Percentiles rank a stretch among this genome's conserved stretches.
Evolutionary conservation across 2,329 filamentous ascomycete species (phyloP).

Genomic region (Trichophyton simii): DNA sequence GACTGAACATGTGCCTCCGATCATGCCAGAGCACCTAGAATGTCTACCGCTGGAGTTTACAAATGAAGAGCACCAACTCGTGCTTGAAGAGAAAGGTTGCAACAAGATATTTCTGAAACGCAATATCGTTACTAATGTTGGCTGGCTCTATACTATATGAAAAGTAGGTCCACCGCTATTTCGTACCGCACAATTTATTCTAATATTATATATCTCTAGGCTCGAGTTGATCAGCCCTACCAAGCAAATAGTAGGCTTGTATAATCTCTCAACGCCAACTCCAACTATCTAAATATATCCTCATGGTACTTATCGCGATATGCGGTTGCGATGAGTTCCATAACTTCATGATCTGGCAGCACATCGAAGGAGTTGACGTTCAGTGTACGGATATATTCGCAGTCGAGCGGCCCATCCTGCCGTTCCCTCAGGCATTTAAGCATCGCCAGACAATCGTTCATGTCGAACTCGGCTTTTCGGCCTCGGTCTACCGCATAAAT

Average conservation of each 20-base stretch:
- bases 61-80: slow-evolving; percentile 10
- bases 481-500: slow-evolving; percentile 18
- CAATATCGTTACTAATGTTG: slow-evolving; percentile 15
- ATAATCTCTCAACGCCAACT: too few species aligned
- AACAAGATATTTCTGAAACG: slow-evolving; percentile 11
- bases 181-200: too few species aligned
- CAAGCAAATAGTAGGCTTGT: too few species aligned
- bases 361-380: slow-evolving; percentile 21
- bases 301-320: too few species aligned
- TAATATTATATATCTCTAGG: too few species aligned
- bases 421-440: slow-evolving; percentile 18
- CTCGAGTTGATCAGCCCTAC: too few species aligned
- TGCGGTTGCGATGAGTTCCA: too few species aligned
- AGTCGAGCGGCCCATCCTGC: slow-evolving; percentile 17
- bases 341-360: slow-evolving; percentile 14
- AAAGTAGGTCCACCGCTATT: too few species aligned
- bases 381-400: slow-evolving; percentile 19
- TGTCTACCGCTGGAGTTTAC: neutral
- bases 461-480: slow-evolving; percentile 19
- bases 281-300: too few species aligned
- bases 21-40: slow-evolving; percentile 1
- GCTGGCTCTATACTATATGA: slow-evolving; percentile 17
- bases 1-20: slow-evolving; percentile 14
- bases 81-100: slow-evolving; percentile 14
- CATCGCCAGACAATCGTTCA: slow-evolving; percentile 21